phyloP scores from a whole-genome alignment of 371 early-diverging fungal species.

The Massospora cicadina region DNA sequence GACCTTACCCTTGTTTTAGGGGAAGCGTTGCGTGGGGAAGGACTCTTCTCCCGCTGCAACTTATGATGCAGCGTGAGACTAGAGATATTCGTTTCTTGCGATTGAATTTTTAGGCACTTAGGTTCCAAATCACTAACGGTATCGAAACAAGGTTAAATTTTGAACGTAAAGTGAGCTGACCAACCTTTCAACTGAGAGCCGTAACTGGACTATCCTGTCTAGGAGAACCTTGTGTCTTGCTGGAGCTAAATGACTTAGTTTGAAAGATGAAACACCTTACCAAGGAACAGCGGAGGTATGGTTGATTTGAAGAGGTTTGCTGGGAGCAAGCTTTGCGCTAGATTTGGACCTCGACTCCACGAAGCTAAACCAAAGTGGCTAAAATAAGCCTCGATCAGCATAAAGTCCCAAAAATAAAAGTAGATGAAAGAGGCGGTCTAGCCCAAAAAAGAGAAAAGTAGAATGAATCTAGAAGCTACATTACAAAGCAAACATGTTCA shows the following conservation, averaged over 20 bases:
- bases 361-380: too few relatives aligned
- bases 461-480: too few relatives aligned
- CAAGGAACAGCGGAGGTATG: not conserved
- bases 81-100: not conserved
- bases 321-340: not conserved
- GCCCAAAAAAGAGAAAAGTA: too few relatives aligned
- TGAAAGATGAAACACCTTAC: not conserved
- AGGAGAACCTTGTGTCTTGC: not conserved
- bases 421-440: too few relatives aligned
- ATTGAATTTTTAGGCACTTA: not conserved
- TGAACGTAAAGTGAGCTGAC: not conserved
- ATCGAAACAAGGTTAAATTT: too few relatives aligned
- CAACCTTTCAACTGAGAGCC: not conserved
- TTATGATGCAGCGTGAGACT: not conserved
- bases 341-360: not conserved
- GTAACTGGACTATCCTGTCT: not conserved
- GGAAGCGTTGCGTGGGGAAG: not conserved
- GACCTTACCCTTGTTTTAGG: not conserved
- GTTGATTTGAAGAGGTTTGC: not conserved
- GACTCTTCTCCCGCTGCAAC: not conserved
- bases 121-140: not conserved
- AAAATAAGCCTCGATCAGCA: too few relatives aligned
- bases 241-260: not conserved
- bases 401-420: too few relatives aligned
- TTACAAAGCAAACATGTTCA: too few relatives aligned